Evolutionary conservation across 2,329 filamentous ascomycete genomes (phyloP), one percentile per base, ranked within the genome.

Genomic region (Sclerotinia spermophila): DNA sequence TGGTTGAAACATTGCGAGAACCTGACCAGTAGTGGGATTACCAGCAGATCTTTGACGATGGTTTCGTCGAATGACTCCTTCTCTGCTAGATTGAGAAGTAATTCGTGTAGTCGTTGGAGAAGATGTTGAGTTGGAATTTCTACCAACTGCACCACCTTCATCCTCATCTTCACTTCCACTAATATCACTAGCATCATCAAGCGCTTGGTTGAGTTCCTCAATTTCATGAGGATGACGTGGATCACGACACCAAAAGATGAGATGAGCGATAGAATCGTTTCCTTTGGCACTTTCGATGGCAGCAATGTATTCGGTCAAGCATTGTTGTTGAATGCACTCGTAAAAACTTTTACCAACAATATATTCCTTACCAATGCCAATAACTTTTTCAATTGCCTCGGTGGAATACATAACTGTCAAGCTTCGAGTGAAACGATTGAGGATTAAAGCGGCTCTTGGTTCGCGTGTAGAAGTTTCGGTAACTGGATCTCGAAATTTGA

Each of bases 261-360:
- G 84, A 77, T 97, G 96, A 2, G 93, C 93, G 76, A 96, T 96
- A 2, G 93, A 96, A 79, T 97, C 92, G 76, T 97, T 96, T 40
- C 91, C 90, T 79, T 97, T 97, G 33, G 93, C 93, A 74, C 91
- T 91, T 80, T 96, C 93, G 44, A 97, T 81, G 76, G 91, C 94
- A 73, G 88, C 87, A 45, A 95, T 88, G 5, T 92, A 92, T 75
- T 96, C 92, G 13, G 86, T 83, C 40, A 96, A 83, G 75, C 92
- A 96, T 72, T 89, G 90, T 75, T 92, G 88, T 71, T 92, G 87
- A 66, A 97, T 96, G 78, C 92, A 95, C 76, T 93, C 92, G 79
- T 96, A 97, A 79, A 97, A 96, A 79, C 92, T 94, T 75, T 90
- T 90, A 56, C 92, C 89, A 73, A 89, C 86, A 73, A 96, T 86